Evolutionary conservation across 352 stramenopile genomes (phyloP).

Genomic region (Pythium apleroticum): DNA sequence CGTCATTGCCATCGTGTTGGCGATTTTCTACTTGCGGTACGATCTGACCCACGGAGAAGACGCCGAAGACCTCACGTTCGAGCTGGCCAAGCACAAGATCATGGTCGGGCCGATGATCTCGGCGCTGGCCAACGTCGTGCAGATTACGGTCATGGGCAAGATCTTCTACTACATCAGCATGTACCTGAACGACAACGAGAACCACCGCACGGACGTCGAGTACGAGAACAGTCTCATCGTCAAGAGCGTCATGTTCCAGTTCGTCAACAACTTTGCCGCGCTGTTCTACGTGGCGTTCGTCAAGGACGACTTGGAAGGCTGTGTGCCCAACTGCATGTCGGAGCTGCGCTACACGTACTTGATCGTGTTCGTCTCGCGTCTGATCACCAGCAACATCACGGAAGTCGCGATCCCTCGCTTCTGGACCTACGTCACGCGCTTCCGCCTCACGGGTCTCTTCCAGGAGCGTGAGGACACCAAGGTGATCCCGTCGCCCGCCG

Average conservation of each 20-base stretch:
- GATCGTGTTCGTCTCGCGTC: conserved; percentile 89
- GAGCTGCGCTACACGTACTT: conserved; percentile 91
- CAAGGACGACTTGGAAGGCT: conserved; percentile 78
- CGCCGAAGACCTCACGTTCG: conserved; percentile 54
- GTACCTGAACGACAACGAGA: conserved; percentile 92
- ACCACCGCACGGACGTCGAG: conserved; percentile 88
- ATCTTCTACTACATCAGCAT: conserved; percentile 90
- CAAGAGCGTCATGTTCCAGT: conserved; percentile 95
- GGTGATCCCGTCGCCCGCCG: conserved; percentile 44
- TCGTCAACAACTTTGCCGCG: conserved; percentile 94
- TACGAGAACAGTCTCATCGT: conserved; percentile 93
- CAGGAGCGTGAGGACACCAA: conserved; percentile 31
- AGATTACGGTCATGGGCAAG: conserved; percentile 91
- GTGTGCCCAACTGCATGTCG: conserved; percentile 77
- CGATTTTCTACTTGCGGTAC: conserved; percentile 79
- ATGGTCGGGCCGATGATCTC: conserved; percentile 73
- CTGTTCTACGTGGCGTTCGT: conserved; percentile 94
- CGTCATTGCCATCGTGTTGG: conserved; percentile 69
- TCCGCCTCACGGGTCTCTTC: conserved; percentile 57
- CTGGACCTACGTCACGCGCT: conserved; percentile 72
- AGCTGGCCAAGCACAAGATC: conserved; percentile 57
- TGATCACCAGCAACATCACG: conserved; percentile 81
- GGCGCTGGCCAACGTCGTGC: conserved; percentile 66
- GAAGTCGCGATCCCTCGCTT: conserved; percentile 75
- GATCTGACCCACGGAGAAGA: conserved; percentile 66